Evolutionary conservation across 208 protist species (phyloP), one percentile per base, ranked within the genome.

Genomic region (Leishmania lainsoni): DNA sequence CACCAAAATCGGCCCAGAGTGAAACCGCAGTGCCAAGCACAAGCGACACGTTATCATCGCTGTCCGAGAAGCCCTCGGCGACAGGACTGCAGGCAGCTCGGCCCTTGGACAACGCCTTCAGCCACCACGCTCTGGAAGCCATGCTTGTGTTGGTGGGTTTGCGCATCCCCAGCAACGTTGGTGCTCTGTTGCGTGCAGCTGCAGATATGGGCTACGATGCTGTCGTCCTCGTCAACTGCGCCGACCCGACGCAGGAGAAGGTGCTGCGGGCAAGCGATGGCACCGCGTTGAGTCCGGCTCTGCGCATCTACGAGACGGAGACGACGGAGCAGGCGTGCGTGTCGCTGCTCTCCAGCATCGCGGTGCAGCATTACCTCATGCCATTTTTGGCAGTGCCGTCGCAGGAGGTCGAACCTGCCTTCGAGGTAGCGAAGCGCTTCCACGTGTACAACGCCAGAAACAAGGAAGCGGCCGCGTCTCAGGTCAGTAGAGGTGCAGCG

Each of bases 131-230:
- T 29, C 83, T 95, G 51, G 8, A 65, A 1, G 91, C 91, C 39
- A 94, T 95, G 91, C 71, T 95, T 20, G 92, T 95, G 52, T 83
- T 97, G 10, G 87, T 94, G 17, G 92, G 94, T 22, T 84, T 97
- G 59, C 91, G 92, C 81, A 95, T 97, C 79, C 94, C 94, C 2
- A 96, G 94, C 78, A 97, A 97, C 80, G 89, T 95, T 35, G 94
- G 94, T 0, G 56, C 86, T 49, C 88, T 97, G 49, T 78, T 97
- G 58, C 87, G 91, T 22, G 92, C 92, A 2, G 94, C 94, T 6
- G 90, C 89, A 49, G 92, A 94, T 56, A 89, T 94, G 84, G 90
- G 89, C 58, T 97, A 92, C 85, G 90, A 92, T 42, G 88, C 88
- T 16, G 89, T 94, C 9, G 74, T 95, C 42, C 88, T 97, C 63